Conservation (phyloP, 805 yeast genomes). For the Starmerella etchellsii region DNA sequence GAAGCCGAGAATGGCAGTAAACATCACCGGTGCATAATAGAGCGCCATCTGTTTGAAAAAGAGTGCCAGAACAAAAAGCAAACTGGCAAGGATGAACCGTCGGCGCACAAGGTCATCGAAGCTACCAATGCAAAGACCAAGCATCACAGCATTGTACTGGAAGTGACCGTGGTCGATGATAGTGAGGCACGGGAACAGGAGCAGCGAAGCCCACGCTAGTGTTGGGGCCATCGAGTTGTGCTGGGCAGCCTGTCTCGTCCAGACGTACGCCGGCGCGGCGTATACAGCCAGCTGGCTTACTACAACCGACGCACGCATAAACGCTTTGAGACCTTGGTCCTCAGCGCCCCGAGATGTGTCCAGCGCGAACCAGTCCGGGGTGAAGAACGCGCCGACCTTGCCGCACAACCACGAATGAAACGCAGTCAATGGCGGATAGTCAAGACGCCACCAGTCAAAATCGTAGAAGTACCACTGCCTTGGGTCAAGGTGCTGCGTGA, state of each 20-base stretch:
- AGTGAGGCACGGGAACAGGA: constrained; percentile 71
- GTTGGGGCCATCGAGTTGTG: constrained; percentile 41
- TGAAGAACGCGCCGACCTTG: constrained; percentile 45
- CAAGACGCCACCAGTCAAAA: constrained; percentile 88
- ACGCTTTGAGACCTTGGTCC: constrained; percentile 51
- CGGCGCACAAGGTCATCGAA: constrained; percentile 49
- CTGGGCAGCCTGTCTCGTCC: not conserved
- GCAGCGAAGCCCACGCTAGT: constrained; percentile 60
- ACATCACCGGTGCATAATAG: constrained; percentile 81
- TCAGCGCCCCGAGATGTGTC: constrained; percentile 68
- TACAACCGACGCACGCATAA: constrained; percentile 71
- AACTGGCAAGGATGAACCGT: constrained; percentile 52
- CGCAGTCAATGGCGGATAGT: constrained; percentile 95
- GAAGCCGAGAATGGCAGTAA: constrained; percentile 58
- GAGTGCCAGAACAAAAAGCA: constrained; percentile 64
- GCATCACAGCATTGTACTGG: constrained; percentile 89
- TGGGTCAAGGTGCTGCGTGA: constrained; percentile 65
- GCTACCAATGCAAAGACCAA: constrained; percentile 66
- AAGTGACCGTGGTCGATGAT: constrained; percentile 95
- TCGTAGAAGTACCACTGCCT: constrained; percentile 81
- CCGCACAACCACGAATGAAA: constrained; percentile 80
- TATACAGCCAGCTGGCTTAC: constrained; percentile 61
- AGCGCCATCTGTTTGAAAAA: constrained; percentile 92
- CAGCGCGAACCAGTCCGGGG: constrained; percentile 64
- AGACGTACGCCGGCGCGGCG: constrained; percentile 58